These are phyloP conservation scores for Chaetothyriales sp. DNA, from an alignment of 2,329 filamentous ascomycete genomes.

Conservation along the genomic window DNA sequence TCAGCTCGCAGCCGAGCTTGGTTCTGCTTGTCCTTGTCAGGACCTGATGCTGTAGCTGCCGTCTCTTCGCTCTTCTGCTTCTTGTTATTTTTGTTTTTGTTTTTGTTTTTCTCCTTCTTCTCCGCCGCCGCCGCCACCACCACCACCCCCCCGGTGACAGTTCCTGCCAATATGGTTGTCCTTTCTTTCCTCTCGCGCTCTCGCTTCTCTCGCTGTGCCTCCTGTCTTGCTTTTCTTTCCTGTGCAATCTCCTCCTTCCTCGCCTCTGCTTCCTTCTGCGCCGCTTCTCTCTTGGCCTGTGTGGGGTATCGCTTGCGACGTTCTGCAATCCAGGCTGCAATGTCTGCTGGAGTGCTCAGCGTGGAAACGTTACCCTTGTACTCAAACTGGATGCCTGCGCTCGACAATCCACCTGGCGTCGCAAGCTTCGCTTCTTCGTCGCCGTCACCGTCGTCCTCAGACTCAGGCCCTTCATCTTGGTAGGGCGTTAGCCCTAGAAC, in stretches of 20 bases:
- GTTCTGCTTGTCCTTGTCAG: neutral
- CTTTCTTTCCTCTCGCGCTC: conserved; percentile 13
- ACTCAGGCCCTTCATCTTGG: conserved; percentile 31
- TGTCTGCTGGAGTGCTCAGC: conserved; percentile 46
- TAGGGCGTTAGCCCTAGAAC: conserved; percentile 34
- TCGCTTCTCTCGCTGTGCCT: conserved; percentile 25
- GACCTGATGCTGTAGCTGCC: conserved; percentile 1
- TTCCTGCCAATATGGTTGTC: conserved; percentile 1
- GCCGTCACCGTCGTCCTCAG: conserved; percentile 30
- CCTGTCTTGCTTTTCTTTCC: conserved; percentile 35
- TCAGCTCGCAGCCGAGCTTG: conserved; percentile 23
- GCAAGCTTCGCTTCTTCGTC: conserved; percentile 31
- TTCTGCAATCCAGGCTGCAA: conserved; percentile 67
- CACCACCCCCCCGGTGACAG: neutral
- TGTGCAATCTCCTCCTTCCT: conserved; percentile 51
- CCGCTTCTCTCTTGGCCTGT: conserved; percentile 43
- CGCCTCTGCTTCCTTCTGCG: conserved; percentile 31
- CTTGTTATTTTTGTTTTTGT: too few relatives aligned
- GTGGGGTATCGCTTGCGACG: conserved; percentile 70
- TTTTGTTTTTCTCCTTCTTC: too few relatives aligned
- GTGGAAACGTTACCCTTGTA: conserved; percentile 41
- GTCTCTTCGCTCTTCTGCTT: conserved; percentile 1
- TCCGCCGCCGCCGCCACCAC: neutral
- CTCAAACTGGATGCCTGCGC: conserved; percentile 33
- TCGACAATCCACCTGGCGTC: conserved; percentile 7